These are phyloP conservation scores for Rubroboletus pulcherrimus DNA, from an alignment of 768 basidiomycete species.

Conservation along the genomic window DNA sequence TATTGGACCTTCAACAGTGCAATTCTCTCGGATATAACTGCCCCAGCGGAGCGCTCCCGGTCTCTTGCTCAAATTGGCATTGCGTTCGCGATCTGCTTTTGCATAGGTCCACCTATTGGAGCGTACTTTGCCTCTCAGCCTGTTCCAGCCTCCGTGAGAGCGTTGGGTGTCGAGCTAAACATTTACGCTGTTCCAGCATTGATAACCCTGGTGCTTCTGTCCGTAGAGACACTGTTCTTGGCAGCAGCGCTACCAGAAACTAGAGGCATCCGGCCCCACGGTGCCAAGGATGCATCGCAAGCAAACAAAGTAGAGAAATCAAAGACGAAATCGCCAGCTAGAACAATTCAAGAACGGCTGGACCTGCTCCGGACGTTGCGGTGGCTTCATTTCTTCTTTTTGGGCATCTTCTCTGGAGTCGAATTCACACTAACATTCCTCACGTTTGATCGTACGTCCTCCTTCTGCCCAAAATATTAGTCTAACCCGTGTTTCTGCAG, in stretches of 20 bases:
- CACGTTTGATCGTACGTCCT: constrained; percentile 74
- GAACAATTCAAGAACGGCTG: constrained; percentile 48
- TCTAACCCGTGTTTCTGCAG: constrained; percentile 35
- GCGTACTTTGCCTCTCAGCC: constrained; percentile 94
- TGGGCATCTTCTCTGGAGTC: constrained; percentile 89
- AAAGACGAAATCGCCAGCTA: constrained; percentile 13
- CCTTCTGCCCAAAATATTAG: neutral
- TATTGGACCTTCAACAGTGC: constrained; percentile 50
- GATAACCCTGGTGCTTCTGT: constrained; percentile 73
- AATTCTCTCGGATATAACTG: constrained; percentile 88
- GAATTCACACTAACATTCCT: constrained; percentile 97
- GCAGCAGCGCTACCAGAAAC: constrained; percentile 82
- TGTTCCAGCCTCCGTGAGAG: constrained; percentile 53
- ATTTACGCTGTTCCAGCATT: constrained; percentile 89
- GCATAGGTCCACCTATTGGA: constrained; percentile 88
- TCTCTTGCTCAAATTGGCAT: constrained; percentile 92
- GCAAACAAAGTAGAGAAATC: constrained; percentile 13
- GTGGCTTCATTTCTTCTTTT: constrained; percentile 76
- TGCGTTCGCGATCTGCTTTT: constrained; percentile 94
- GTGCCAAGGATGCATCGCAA: constrained; percentile 19
- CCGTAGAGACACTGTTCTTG: constrained; percentile 79
- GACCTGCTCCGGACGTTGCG: constrained; percentile 56
- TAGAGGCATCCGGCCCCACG: constrained; percentile 40
- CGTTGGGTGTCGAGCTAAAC: constrained; percentile 67
- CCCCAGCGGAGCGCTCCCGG: constrained; percentile 73